Base-by-base conservation (phyloP, 2,329 filamentous ascomycete genomes). In the Tympanopsis confertula region DNA sequence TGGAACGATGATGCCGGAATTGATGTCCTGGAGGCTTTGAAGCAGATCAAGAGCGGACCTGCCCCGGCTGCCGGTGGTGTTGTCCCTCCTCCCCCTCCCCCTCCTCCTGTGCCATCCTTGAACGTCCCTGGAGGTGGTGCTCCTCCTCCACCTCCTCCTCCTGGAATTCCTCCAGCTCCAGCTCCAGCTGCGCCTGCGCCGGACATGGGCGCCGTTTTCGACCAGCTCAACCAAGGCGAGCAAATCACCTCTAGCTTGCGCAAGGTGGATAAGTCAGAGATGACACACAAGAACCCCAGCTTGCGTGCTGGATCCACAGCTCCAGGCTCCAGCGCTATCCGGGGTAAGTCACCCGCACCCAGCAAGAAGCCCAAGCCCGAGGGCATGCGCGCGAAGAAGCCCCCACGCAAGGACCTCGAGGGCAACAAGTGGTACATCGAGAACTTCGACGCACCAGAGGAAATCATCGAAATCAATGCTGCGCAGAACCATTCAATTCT, bases 281-380 rank as follows among this genome's bases (percentile, higher is more conserved):
- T 95, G 89, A 98, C 91, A 42, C 91, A 98, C 64, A 96, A 96
- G 68, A 98, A 98, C 61, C 91, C 91, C 13, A 76, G 79, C 7
- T 68, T 98, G 41, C 80, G 91, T 44, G 74, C 84, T 18, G 68
- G 68, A 42, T 82, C 84, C 12, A 71, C 75, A 2, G 85, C 89
- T 3, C 69, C 83, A 19, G 73, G 70, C 7, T 65, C 66, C 29
- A 57, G 62, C 12, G 68, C 69, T 5, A 53, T 64, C 18, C 73
- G 85, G 36, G 78, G 74, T 40, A 94, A 91, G 70, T 93, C 85
- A 45, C 88, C 87, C 2, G 83, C 85, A 14, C 91, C 91, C 2
- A 83, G 79, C 47, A 89, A 86, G 62, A 88, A 87, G 60, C 82
- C 83, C 38, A 89, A 89, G 65, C 85, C 85, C 3, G 80, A 89